These are phyloP conservation scores for Penicillium sp. DNA, from an alignment of 2,329 filamentous ascomycete genomes.

Conservation along the genomic window DNA sequence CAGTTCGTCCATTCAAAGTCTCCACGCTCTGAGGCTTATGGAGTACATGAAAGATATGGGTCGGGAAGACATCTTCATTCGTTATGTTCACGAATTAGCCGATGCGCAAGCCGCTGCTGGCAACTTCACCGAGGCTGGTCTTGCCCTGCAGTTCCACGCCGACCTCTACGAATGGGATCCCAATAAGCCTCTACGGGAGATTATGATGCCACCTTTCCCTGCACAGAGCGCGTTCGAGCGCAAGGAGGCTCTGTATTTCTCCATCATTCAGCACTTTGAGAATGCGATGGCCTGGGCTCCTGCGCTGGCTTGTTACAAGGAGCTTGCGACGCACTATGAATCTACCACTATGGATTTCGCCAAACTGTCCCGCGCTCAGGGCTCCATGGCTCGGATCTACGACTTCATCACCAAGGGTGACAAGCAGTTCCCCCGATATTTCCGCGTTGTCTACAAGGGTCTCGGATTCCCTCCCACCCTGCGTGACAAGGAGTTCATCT, in stretches of 20 bases:
- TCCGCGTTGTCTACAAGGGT: constrained; percentile 83
- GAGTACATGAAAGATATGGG: constrained; percentile 95
- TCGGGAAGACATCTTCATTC: constrained; percentile 92
- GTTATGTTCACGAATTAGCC: constrained; percentile 90
- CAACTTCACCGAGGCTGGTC: constrained; percentile 80
- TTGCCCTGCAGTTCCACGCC: constrained; percentile 84
- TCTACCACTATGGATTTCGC: constrained; percentile 83
- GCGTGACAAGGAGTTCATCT: constrained; percentile 87
- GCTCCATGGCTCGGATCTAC: constrained; percentile 88
- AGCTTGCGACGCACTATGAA: constrained; percentile 89
- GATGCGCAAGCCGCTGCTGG: constrained; percentile 68
- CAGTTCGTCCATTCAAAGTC: constrained; percentile 68
- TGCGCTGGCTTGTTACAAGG: constrained; percentile 80
- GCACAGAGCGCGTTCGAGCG: constrained; percentile 84
- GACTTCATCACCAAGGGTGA: constrained; percentile 82
- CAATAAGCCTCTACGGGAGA: constrained; percentile 58
- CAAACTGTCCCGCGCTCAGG: constrained; percentile 82
- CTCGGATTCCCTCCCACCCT: constrained; percentile 78
- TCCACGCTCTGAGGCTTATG: constrained; percentile 87
- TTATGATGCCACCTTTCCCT: constrained; percentile 72
- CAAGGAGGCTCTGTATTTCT: constrained; percentile 86
- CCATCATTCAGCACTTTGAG: constrained; percentile 92
- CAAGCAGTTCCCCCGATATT: constrained; percentile 75
- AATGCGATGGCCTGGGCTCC: constrained; percentile 92
- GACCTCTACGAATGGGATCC: constrained; percentile 92